Base-by-base conservation (phyloP, 345 rosid species). In the Jatropha curcas region DNA sequence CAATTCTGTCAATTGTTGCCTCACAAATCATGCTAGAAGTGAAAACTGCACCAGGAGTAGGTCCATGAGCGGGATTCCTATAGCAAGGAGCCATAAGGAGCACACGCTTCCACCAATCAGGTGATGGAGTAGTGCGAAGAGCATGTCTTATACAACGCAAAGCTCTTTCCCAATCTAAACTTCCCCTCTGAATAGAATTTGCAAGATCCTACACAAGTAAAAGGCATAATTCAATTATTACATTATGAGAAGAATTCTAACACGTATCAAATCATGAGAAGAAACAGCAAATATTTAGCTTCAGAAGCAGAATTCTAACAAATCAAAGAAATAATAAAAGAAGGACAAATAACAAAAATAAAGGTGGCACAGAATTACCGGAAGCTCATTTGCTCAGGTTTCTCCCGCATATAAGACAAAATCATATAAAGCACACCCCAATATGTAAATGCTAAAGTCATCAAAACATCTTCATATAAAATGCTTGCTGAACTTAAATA, bases 161-260 rank as follows among this genome's bases (percentile, higher is more conserved):
- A 67, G 98, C 98, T 88, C 99, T 93, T 82, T 95, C 98, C 99
- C 99, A 95, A 67, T 95, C 99, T 77, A 95, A 83, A 85, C 99
- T 91, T 84, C 97, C 97, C 82, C 85, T 85, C 77, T 88, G 96
- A 81, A 95, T 90, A 69, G 90, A 89, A 78, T 58, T 87, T 37
- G 99, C 97, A 80, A 92, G 90, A 78, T 95, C 99, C 99, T 96
- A 79, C 79, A 45, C 46, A 72, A 39, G 14, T 7, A 73, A 67
- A 74, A 37, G 14, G 78, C 51, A 72, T 1, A 28, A 6, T 16
- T 51, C 55, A n/a, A 52, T 10, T 50, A 37, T 6, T 25, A 66
- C 9, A 65, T 52, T 24, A 27, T 43, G 28, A 62, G n/a, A 65
- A 65, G 53, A 20, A 65, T n/a, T n/a, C n/a, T n/a, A n/a, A n/a